These are phyloP conservation scores for Paramecium tetraurelia DNA, from an alignment of 73 alveolate genomes.

Conservation along the genomic window DNA sequence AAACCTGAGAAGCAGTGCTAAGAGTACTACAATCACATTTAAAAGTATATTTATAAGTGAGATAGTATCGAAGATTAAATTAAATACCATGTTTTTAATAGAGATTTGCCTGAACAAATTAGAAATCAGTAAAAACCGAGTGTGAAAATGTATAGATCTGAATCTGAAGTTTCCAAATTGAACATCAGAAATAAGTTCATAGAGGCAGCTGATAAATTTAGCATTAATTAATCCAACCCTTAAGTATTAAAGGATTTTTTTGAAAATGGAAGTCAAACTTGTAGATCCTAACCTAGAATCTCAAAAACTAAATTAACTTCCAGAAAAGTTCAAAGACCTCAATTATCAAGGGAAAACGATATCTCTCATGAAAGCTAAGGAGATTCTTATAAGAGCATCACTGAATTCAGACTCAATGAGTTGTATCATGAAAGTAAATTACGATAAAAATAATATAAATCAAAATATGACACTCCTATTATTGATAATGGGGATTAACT, in stretches of 20 bases:
- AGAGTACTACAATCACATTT: slow-evolving; percentile 22
- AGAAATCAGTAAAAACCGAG: background rate
- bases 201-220: background rate
- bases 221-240: background rate
- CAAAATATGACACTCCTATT: background rate
- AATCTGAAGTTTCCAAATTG: background rate
- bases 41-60: slow-evolving; percentile 23
- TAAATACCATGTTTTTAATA: background rate
- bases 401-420: slow-evolving; percentile 37
- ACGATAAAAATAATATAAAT: slow-evolving; percentile 24
- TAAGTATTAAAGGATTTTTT: background rate
- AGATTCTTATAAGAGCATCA: slow-evolving; percentile 27
- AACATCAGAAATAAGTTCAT: background rate
- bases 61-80: slow-evolving; percentile 21
- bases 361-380: slow-evolving; percentile 1
- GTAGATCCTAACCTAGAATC: background rate
- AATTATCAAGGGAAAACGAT: background rate
- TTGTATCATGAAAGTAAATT: slow-evolving; percentile 38
- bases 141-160: slow-evolving; percentile 13
- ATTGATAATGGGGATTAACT: slow-evolving; percentile 32
- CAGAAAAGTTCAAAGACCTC: background rate
- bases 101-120: slow-evolving; percentile 20
- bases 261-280: background rate
- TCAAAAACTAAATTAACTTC: background rate
- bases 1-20: background rate